Base-by-base conservation (phyloP, 2,329 filamentous ascomycete species). In the Diaporthe sp. region DNA sequence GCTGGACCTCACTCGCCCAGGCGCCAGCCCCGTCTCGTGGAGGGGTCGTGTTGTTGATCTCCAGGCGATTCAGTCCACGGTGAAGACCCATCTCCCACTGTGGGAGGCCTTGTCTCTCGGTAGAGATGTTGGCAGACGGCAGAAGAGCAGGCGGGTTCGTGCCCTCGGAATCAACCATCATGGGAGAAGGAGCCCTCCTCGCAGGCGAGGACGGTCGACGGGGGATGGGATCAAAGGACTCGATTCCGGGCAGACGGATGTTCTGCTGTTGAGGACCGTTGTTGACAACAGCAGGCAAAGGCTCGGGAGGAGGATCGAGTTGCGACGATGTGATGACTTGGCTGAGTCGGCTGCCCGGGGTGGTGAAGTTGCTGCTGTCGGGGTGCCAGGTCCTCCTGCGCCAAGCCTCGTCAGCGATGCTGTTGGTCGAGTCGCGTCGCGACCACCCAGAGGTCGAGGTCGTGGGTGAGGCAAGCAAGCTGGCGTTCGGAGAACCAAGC, bases 351-450 rank as follows among this genome's bases (percentile, higher is more conserved):
- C 94, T 96, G 20, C 92, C 94, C 67, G 92, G 91, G 44, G 92
- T 87, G 76, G 89, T 88, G 77, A 91, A 92, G 77, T 89, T 90
- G 22, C 90, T 89, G 76, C 92, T 94, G 77, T 95, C 94, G 0
- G 95, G 94, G 84, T 98, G 96, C 96, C 96, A 98, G 3, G 96
- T 98, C 72, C 95, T 91, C 77, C 96, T 89, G 78, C 95, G 92
- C 90, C 92, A 94, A 73, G 94, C 94, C 57, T 95, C 92, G 77
- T 98, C 95, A 0, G 90, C 86, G 28, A 88, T 86, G 71, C 89
- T 91, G 12, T 89, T 86, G 3, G 87, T 86, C 0, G 94, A 94
- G 55, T 95, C 94, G 57, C 93, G 88, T 42, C 93, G 87, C 6
- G 90, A 89, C 84, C 91, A 93, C 10, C 88, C 87, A 0, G 80